Evolutionary conservation across 2,329 filamentous ascomycete species (phyloP).

Genomic region (Tothia fuscella): DNA sequence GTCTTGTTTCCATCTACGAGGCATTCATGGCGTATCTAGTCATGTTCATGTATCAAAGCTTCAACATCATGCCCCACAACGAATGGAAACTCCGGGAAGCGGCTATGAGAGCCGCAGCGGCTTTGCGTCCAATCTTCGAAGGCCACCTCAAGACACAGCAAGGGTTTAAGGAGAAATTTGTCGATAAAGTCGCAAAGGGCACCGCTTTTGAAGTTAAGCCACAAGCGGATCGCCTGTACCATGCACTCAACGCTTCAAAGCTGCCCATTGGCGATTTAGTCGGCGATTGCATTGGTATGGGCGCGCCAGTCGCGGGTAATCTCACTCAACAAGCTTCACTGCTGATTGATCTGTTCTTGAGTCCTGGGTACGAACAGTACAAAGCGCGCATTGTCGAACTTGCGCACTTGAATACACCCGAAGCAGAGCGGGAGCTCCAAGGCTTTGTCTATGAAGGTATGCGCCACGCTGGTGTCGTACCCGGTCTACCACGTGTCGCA

Average conservation of each 20-base stretch:
- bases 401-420: conserved; percentile 29
- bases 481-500: conserved; percentile 40
- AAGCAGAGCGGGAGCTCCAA: conserved; percentile 35
- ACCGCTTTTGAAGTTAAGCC: conserved; percentile 37
- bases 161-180: conserved; percentile 26
- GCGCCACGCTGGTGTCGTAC: conserved; percentile 40
- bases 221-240: conserved; percentile 40
- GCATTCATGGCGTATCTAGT: conserved; percentile 34
- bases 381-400: conserved; percentile 40
- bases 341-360: conserved; percentile 42
- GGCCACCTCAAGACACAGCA: conserved; percentile 34
- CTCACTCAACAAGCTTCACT: conserved; percentile 42
- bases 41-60: conserved; percentile 39
- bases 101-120: conserved; percentile 27
- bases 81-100: conserved; percentile 38
- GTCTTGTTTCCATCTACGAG: conserved; percentile 36
- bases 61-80: conserved; percentile 39
- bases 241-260: conserved; percentile 35
- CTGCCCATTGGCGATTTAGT: conserved; percentile 37
- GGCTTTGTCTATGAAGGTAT: conserved; percentile 45
- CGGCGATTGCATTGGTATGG: conserved; percentile 38
- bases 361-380: conserved; percentile 37
- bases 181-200: conserved; percentile 38
- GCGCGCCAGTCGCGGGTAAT: conserved; percentile 38
- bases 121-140: conserved; percentile 30